phyloP scores from a whole-genome alignment of 441 rosid species.

The Brassica balearica region DNA sequence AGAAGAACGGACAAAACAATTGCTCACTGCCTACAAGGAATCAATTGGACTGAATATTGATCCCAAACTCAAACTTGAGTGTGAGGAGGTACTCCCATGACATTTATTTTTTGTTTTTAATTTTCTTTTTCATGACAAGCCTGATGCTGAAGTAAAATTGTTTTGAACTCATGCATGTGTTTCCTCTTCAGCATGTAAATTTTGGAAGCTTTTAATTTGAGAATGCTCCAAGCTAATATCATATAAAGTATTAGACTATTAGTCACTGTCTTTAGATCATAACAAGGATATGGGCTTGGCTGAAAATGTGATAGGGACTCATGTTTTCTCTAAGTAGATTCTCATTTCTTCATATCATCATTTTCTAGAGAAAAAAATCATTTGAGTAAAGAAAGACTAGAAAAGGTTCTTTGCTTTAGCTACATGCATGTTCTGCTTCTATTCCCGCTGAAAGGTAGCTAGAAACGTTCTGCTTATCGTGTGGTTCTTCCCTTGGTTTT shows the following conservation, averaged over 20 bases:
- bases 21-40: slow-evolving; percentile 75
- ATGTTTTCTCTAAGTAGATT: slow-evolving; percentile 12
- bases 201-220: slow-evolving; percentile 1
- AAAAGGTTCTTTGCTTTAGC: not conserved
- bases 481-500: slow-evolving; percentile 22
- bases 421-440: slow-evolving; percentile 22
- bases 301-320: slow-evolving; percentile 23
- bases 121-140: not conserved
- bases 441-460: not conserved
- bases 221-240: not conserved
- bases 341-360: slow-evolving; percentile 14
- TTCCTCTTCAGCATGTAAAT: slow-evolving; percentile 13
- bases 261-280: slow-evolving; percentile 5
- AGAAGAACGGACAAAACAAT: slow-evolving; percentile 64
- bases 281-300: not conserved
- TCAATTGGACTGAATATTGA: slow-evolving; percentile 68
- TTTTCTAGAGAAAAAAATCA: not conserved
- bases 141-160: not conserved
- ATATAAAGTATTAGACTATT: not conserved
- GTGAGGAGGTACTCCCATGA: slow-evolving; percentile 66
- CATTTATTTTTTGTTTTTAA: not conserved
- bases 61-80: slow-evolving; percentile 74
- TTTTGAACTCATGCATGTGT: not conserved
- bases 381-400: slow-evolving; percentile 3
- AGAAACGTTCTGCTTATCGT: not conserved